Evolutionary conservation across 352 stramenopile genomes (phyloP), one percentile per base, ranked within the genome.

Genomic region (Globisporangium parvum): DNA sequence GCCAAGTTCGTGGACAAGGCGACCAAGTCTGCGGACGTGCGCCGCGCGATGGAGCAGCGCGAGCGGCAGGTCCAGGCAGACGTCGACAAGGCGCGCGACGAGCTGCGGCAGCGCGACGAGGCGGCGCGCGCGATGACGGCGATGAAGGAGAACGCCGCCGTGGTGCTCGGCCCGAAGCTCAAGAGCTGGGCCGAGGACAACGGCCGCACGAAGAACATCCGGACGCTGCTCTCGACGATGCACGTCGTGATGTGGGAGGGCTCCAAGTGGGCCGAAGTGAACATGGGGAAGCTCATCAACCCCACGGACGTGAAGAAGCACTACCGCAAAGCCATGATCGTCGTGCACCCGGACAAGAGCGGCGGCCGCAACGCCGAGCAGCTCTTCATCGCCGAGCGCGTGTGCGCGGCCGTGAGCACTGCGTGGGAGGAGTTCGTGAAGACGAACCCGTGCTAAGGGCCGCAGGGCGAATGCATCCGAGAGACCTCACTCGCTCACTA

Each of bases 251-350:
- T 97, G 74, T 97, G 89, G 89, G 77, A 93, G 23, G 85, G 80
- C 59, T 87, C 73, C 57, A 88, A 90, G 52, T 97, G 89, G 89
- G 70, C 66, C 17, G 84, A 93, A 55, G 79, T 95, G 18, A 91
- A 91, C 69, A 93, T 97, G 85, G 88, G 80, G 61, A 94, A 96
- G 65, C 79, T 97, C n/a, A 77, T 97, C 24, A 70, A 87, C 63
- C 87, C 86, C n/a, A 71, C 79, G 45, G 85, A 94, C 56, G 82
- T 96, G n/a, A 96, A 96, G 70, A 88, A 93, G 65, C 62, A 89
- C 60, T 97, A 96, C 66, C 84, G 87, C 47, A 92, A 93, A 63
- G 86, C 89, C 35, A 96, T 97, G 87, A 89, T 97, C 54, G 82
- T 97, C 31, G 89, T 97, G 46, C 89, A 97, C 57, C 85, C 88